Evolutionary conservation across 176 grass and related monocot species (phyloP).

Genomic region (Oryza meridionalis): DNA sequence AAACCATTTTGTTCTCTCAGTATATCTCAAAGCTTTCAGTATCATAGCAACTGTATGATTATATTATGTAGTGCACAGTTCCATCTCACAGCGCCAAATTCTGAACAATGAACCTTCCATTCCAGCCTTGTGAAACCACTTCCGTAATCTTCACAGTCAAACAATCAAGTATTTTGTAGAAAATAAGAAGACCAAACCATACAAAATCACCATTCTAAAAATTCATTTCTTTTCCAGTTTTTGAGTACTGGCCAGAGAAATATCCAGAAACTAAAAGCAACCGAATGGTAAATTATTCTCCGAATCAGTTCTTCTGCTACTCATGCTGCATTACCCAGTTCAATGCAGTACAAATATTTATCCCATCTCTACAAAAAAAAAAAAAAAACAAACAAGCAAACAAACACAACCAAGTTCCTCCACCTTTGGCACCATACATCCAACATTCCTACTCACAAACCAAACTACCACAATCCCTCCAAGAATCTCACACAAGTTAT

Average conservation of each 20-base stretch:
- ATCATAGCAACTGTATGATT: background rate
- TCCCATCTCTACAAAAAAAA: background rate
- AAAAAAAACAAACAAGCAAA: no score
- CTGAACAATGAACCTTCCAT: background rate
- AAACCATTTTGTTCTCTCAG: background rate
- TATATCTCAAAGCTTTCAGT: background rate
- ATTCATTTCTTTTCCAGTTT: background rate
- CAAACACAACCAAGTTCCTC: background rate
- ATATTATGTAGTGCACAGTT: background rate
- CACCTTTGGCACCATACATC: background rate
- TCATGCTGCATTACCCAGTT: constrained; percentile 1
- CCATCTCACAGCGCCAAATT: background rate
- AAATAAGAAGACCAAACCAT: background rate
- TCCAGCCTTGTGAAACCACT: background rate
- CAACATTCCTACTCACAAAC: background rate
- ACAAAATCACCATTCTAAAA: background rate
- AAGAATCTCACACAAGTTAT: background rate
- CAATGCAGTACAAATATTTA: background rate
- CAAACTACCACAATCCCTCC: background rate
- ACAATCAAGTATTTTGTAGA: background rate
- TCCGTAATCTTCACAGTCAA: background rate
- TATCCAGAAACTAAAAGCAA: background rate
- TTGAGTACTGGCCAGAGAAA: background rate
- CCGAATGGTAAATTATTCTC: background rate
- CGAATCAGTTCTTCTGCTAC: background rate